Conservation (phyloP, 441 rosid genomes). For the Erodium moschatum region DNA sequence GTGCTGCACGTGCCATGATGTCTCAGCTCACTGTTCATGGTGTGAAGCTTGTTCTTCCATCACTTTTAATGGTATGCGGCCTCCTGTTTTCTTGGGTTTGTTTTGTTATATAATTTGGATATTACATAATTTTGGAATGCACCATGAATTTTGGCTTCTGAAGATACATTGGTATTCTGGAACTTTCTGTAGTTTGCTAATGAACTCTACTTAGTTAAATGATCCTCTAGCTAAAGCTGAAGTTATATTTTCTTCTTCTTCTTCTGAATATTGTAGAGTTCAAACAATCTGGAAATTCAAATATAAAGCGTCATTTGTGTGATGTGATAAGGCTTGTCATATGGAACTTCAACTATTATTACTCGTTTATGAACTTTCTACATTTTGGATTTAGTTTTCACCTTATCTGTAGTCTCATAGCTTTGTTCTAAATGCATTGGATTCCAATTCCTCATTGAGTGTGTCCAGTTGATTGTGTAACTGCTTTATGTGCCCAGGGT, state of each 20-base stretch:
- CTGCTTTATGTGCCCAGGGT: slow-evolving; percentile 40
- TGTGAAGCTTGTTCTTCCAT: slow-evolving; percentile 96
- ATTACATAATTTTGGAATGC: not conserved
- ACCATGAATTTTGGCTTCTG: too few species aligned
- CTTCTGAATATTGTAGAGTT: too few species aligned
- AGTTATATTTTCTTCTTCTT: too few species aligned
- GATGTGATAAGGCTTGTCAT: not conserved
- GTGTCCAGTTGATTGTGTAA: not conserved
- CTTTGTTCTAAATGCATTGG: not conserved
- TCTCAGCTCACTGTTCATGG: slow-evolving; percentile 90
- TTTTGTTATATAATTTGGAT: not conserved
- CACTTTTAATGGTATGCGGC: slow-evolving; percentile 65
- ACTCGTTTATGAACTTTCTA: not conserved
- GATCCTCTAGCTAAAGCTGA: too few species aligned
- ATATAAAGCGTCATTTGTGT: not conserved
- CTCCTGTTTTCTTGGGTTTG: not conserved
- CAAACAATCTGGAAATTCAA: too few species aligned
- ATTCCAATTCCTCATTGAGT: not conserved
- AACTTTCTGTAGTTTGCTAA: too few species aligned
- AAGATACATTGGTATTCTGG: too few species aligned
- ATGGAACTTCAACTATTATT: not conserved
- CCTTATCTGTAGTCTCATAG: not conserved
- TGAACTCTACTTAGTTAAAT: too few species aligned
- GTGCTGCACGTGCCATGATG: slow-evolving; percentile 99
- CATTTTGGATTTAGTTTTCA: not conserved